Conservation (phyloP, 345 rosid species). For the Noccaea caerulescens region DNA sequence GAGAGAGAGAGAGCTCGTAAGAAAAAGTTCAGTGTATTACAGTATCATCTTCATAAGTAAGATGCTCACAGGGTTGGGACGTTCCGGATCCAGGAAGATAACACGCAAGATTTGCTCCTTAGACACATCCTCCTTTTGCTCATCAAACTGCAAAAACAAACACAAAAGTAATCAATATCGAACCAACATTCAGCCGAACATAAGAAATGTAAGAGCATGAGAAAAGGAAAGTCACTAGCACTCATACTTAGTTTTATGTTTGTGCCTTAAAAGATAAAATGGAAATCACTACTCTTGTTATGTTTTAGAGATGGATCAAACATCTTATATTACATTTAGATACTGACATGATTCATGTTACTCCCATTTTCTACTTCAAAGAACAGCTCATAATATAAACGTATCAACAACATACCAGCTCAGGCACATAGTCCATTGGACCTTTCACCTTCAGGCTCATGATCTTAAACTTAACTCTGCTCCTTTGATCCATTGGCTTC, state of each 20-base stretch:
- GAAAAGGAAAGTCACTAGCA: not conserved
- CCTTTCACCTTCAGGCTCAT: constrained; percentile 93
- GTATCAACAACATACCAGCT: constrained; percentile 69
- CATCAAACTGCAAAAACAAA: constrained; percentile 72
- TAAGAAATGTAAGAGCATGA: not conserved
- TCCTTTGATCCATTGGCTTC: constrained; percentile 87
- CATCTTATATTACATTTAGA: not conserved
- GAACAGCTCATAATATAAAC: not conserved
- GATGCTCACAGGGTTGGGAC: constrained; percentile 73
- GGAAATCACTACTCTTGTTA: not conserved
- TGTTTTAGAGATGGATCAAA: not conserved
- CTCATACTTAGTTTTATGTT: not conserved
- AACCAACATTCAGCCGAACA: constrained; percentile 9
- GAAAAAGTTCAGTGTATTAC: not conserved
- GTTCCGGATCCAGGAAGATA: constrained; percentile 78
- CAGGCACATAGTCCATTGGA: constrained; percentile 86
- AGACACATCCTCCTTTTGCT: constrained; percentile 83
- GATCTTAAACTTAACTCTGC: constrained; percentile 90
- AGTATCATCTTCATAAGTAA: not conserved
- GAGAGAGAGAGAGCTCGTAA: constrained; percentile 25
- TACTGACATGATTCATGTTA: not conserved
- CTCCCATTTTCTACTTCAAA: not conserved
- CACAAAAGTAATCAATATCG: not conserved
- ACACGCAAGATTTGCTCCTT: constrained; percentile 85
- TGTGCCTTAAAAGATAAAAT: not conserved